phyloP scores from a whole-genome alignment of 805 yeast genomes.

The Starmerella cellae region DNA sequence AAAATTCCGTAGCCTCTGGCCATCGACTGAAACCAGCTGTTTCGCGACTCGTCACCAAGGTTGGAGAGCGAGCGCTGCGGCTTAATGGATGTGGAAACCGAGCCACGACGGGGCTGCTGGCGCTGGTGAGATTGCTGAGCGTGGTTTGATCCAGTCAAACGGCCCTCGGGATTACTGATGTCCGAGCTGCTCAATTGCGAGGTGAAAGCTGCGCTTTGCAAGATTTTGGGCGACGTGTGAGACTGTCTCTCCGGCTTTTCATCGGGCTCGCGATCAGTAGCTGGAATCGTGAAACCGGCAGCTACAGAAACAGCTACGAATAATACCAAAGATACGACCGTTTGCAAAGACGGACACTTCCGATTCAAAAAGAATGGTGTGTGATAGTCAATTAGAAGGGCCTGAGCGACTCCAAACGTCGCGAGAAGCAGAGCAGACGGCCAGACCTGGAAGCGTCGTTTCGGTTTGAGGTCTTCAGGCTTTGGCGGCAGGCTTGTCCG shows the following conservation, averaged over 20 bases:
- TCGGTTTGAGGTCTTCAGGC: background rate
- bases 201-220: background rate
- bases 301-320: background rate
- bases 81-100: background rate
- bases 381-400: slow-evolving; percentile 14
- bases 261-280: background rate
- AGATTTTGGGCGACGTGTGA: background rate
- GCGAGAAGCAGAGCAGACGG: background rate
- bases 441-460: background rate
- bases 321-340: background rate
- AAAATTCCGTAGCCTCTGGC: slow-evolving; percentile 31
- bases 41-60: background rate
- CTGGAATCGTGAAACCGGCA: background rate
- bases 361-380: slow-evolving; percentile 4
- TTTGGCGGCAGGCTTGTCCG: slow-evolving; percentile 4
- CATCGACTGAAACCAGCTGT: slow-evolving; percentile 25
- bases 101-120: background rate
- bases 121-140: background rate
- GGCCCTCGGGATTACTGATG: no score
- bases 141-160: no score
- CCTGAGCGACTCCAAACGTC: slow-evolving; percentile 12
- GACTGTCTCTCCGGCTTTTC: no score
- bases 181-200: background rate
- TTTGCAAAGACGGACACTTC: background rate
- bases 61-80: background rate